These are phyloP conservation scores for Anacardium occidentale DNA, from an alignment of 345 rosid species.

Conservation along the genomic window DNA sequence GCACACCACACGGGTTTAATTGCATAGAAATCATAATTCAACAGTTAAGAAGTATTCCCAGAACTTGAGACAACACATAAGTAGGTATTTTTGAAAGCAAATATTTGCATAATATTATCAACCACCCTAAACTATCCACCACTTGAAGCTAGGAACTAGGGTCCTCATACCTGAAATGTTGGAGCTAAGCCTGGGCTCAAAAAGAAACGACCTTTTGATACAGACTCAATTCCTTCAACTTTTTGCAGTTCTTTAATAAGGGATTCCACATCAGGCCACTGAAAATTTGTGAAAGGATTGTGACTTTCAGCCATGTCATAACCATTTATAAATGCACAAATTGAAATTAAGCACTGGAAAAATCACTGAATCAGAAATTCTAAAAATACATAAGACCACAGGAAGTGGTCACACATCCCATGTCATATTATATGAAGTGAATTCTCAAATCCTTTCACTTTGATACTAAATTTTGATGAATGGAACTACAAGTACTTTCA, in stretches of 20 bases:
- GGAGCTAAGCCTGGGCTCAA: slow-evolving; percentile 95
- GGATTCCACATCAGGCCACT: slow-evolving; percentile 96
- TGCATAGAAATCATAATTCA: neutral
- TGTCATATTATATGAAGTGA: neutral
- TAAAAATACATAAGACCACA: neutral
- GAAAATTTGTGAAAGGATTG: slow-evolving; percentile 24
- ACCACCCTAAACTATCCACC: neutral
- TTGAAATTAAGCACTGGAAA: neutral
- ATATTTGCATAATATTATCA: neutral
- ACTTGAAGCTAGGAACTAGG: slow-evolving; percentile 10
- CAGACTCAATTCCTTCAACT: slow-evolving; percentile 74
- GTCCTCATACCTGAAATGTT: slow-evolving; percentile 72
- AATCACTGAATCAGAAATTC: neutral
- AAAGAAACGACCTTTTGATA: slow-evolving; percentile 84
- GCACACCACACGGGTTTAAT: neutral
- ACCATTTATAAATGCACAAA: slow-evolving; percentile 1
- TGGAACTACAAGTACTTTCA: neutral
- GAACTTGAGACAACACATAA: neutral
- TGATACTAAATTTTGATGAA: neutral
- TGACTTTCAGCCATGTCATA: slow-evolving; percentile 12
- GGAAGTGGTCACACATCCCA: neutral
- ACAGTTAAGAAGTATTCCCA: neutral
- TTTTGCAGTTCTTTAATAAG: slow-evolving; percentile 71
- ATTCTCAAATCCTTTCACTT: neutral
- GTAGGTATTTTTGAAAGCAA: neutral